These are phyloP conservation scores for Linnemannia schmuckeri DNA, from an alignment of 192 early-diverging fungal genomes.

Conservation along the genomic window DNA sequence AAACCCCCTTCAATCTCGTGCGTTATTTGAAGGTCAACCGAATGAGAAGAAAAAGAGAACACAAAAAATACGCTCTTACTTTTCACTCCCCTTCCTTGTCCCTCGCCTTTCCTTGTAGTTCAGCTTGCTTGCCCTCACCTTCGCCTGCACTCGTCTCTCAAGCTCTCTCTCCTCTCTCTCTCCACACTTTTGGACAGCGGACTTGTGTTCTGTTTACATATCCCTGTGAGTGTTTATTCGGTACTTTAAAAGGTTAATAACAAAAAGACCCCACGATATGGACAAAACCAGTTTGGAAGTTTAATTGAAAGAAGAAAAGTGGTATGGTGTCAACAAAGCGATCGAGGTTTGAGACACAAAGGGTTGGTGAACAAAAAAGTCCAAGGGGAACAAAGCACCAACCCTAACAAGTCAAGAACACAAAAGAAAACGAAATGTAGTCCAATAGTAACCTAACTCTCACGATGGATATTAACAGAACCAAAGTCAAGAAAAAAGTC, in stretches of 20 bases:
- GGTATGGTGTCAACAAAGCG: neutral
- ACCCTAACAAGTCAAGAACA: neutral
- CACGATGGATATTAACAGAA: neutral
- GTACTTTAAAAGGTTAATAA: neutral
- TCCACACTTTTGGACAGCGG: neutral
- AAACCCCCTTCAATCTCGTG: too few species aligned
- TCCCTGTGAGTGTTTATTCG: neutral
- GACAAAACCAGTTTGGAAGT: neutral
- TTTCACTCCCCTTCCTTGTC: too few species aligned
- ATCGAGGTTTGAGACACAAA: neutral
- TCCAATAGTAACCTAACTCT: neutral
- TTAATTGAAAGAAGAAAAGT: constrained; percentile 1
- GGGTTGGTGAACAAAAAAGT: neutral
- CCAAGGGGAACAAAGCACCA: neutral
- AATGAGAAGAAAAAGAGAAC: too few species aligned
- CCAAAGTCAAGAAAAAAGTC: neutral
- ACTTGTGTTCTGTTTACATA: neutral
- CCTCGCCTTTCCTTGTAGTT: too few species aligned
- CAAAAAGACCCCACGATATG: too few species aligned
- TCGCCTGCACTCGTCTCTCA: too few species aligned
- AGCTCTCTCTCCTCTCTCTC: neutral
- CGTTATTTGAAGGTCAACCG: too few species aligned
- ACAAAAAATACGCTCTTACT: too few species aligned
- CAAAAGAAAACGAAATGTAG: neutral
- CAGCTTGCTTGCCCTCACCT: too few species aligned